Percentiles rank a stretch among this genome's conserved stretches.
Evolutionary conservation across 495 filamentous ascomycete species (phyloP).

Genomic region (Neurospora intermedia): DNA sequence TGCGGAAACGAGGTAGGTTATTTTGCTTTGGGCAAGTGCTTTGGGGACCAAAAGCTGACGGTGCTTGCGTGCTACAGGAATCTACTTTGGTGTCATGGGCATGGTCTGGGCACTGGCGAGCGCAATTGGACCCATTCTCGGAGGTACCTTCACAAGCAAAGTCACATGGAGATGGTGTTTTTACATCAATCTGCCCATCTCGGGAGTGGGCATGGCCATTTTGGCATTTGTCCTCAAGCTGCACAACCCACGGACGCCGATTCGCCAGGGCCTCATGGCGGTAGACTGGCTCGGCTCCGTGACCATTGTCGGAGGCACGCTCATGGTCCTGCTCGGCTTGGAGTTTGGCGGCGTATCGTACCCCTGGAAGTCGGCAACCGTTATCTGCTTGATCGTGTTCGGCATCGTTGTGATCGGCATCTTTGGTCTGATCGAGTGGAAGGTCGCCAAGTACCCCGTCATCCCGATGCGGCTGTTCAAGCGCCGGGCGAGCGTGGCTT

Average conservation of each 20-base stretch:
- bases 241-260: constrained; percentile 62
- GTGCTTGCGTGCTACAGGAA: constrained; percentile 41
- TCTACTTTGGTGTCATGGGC: constrained; percentile 43
- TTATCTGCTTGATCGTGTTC: constrained; percentile 71
- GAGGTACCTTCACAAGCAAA: constrained; percentile 48
- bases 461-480: constrained; percentile 65
- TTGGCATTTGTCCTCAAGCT: constrained; percentile 63
- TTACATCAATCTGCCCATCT: constrained; percentile 72
- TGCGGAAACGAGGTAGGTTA: constrained; percentile 45
- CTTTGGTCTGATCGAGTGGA: constrained; percentile 61
- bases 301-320: constrained; percentile 60
- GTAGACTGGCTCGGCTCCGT: constrained; percentile 69
- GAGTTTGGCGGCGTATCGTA: constrained; percentile 66
- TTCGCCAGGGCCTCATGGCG: constrained; percentile 57
- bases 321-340: constrained; percentile 75
- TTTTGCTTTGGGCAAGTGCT: neutral
- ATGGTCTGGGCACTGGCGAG: constrained; percentile 44
- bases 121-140: constrained; percentile 50
- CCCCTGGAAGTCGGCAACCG: constrained; percentile 64
- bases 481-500: constrained; percentile 45
- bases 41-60: neutral
- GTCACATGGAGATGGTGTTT: constrained; percentile 58
- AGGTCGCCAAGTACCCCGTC: constrained; percentile 63
- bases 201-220: constrained; percentile 55
- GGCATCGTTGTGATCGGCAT: constrained; percentile 50